Evolutionary conservation across 164 flowering plant genomes (phyloP).

Genomic region (Paratinospora sagittata): DNA sequence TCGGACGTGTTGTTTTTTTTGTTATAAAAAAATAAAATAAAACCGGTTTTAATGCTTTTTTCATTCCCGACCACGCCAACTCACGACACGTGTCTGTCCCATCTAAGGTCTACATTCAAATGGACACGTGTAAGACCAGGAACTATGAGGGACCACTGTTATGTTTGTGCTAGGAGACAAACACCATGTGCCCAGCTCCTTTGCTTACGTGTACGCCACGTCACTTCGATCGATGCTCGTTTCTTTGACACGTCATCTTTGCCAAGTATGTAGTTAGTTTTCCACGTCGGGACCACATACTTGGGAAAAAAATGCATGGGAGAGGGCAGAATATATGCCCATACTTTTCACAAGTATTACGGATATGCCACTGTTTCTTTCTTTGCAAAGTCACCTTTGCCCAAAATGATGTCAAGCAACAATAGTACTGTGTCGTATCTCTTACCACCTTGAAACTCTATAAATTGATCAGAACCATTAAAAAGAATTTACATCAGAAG

Average conservation of each 20-base stretch:
- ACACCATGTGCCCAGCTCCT: background rate
- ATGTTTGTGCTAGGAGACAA: background rate
- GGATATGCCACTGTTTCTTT: too few relatives aligned
- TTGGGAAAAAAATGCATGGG: too few relatives aligned
- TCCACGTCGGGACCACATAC: background rate
- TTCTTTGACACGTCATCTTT: background rate
- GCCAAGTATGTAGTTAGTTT: background rate
- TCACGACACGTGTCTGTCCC: slow-evolving; percentile 9
- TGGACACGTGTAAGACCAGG: background rate
- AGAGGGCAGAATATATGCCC: too few relatives aligned
- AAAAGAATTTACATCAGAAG: too few relatives aligned
- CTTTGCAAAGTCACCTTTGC: too few relatives aligned
- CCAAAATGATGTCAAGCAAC: too few relatives aligned
- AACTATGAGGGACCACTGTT: background rate
- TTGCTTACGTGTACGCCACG: background rate
- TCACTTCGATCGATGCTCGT: background rate
- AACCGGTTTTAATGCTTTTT: slow-evolving; percentile 5
- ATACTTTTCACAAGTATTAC: too few relatives aligned
- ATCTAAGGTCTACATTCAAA: background rate
- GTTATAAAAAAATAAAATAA: too few relatives aligned
- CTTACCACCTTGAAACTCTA: too few relatives aligned
- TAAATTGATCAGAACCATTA: too few relatives aligned
- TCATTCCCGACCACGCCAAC: slow-evolving; percentile 11
- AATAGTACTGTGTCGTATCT: too few relatives aligned
- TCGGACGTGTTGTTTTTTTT: slow-evolving; percentile 17